Conservation (phyloP, 805 yeast genomes). For the Teunomyces panamensis region DNA sequence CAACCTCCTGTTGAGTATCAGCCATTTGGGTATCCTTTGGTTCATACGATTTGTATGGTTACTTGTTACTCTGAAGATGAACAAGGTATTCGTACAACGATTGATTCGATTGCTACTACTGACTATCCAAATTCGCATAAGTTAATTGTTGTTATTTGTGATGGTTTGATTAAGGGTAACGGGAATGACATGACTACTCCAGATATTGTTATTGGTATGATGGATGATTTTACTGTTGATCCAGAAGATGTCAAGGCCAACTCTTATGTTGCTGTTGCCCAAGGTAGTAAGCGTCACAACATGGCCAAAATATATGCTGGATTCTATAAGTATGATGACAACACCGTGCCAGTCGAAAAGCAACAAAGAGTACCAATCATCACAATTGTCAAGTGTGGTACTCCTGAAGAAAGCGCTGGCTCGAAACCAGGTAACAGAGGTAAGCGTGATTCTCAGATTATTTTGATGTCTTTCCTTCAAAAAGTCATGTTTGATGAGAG, state of each 20-base stretch:
- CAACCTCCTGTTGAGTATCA: slow-evolving; percentile 89
- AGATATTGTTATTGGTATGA: slow-evolving; percentile 82
- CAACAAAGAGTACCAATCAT: slow-evolving; percentile 85
- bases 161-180: slow-evolving; percentile 91
- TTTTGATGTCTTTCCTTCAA: slow-evolving; percentile 86
- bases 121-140: slow-evolving; percentile 96
- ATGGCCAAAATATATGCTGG: slow-evolving; percentile 98
- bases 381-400: slow-evolving; percentile 82
- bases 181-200: slow-evolving; percentile 89
- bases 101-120: slow-evolving; percentile 92
- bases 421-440: slow-evolving; percentile 89
- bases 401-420: slow-evolving; percentile 69
- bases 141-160: slow-evolving; percentile 80
- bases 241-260: slow-evolving; percentile 73
- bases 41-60: slow-evolving; percentile 46
- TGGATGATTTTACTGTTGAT: slow-evolving; percentile 66
- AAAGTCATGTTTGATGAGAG: slow-evolving; percentile 87
- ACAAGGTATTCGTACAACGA: slow-evolving; percentile 78
- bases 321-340: slow-evolving; percentile 79
- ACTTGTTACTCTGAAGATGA: slow-evolving; percentile 96
- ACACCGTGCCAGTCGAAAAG: slow-evolving; percentile 70
- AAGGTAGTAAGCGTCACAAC: slow-evolving; percentile 91
- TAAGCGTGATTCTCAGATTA: slow-evolving; percentile 90
- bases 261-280: slow-evolving; percentile 94
- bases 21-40: slow-evolving; percentile 81